phyloP scores from a whole-genome alignment of 1,284 basidiomycete species.

The Pisolithus thermaeus region DNA sequence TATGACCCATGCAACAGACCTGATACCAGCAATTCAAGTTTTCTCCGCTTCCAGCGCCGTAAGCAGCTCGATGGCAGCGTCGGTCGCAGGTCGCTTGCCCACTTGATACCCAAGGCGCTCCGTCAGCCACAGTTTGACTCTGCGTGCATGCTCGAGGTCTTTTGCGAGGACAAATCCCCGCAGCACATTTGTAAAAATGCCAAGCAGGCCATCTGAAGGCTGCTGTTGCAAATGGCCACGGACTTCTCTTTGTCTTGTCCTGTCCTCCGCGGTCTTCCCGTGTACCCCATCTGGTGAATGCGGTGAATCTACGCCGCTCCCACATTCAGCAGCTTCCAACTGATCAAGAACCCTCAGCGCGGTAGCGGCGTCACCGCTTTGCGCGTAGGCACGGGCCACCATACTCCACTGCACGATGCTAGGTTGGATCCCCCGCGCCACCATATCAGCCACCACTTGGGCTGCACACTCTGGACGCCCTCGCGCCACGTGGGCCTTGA shows the following conservation, averaged over 20 bases:
- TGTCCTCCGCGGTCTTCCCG: not conserved
- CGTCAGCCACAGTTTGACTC: constrained; percentile 22
- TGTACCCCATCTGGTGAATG: not conserved
- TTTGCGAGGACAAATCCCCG: constrained; percentile 23
- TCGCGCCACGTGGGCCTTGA: constrained; percentile 15
- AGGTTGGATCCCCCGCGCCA: constrained; percentile 23
- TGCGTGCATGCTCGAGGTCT: constrained; percentile 17
- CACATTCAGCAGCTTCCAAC: constrained; percentile 8
- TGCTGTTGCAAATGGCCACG: not conserved
- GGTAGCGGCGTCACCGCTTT: constrained; percentile 13
- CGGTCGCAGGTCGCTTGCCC: constrained; percentile 18
- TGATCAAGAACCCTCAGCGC: constrained; percentile 22
- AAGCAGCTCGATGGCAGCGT: constrained; percentile 19
- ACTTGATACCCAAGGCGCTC: constrained; percentile 15
- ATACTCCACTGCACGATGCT: constrained; percentile 22
- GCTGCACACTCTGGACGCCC: constrained; percentile 13
- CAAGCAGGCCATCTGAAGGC: constrained; percentile 12
- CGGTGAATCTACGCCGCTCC: not conserved
- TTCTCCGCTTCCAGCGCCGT: constrained; percentile 13
- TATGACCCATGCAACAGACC: not conserved
- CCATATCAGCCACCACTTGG: constrained; percentile 33
- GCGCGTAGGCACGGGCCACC: constrained; percentile 15
- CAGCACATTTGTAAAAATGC: constrained; percentile 28
- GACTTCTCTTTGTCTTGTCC: not conserved
- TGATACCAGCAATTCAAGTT: not conserved